Evolutionary conservation across 2,329 filamentous ascomycete genomes (phyloP).

Genomic region (Colletotrichum eleusines): DNA sequence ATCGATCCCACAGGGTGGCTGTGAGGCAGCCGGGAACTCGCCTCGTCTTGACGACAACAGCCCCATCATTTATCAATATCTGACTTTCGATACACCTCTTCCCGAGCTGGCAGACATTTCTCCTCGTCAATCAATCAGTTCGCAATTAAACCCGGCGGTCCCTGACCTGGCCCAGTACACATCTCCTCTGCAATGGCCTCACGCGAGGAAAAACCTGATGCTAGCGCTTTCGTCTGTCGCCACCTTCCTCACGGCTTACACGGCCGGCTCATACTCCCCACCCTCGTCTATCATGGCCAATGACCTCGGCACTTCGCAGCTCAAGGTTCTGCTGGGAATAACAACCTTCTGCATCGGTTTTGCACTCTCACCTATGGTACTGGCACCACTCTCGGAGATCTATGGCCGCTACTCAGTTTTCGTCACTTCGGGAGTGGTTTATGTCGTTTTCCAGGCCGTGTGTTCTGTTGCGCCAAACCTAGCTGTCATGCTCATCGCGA

Average conservation of each 20-base stretch:
- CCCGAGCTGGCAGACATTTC: slow-evolving; percentile 48
- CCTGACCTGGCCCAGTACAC: slow-evolving; percentile 76
- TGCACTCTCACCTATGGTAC: slow-evolving; percentile 84
- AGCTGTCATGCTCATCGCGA: slow-evolving; percentile 78
- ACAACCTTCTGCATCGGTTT: slow-evolving; percentile 88
- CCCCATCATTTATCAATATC: slow-evolving; percentile 55
- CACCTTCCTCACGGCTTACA: slow-evolving; percentile 82
- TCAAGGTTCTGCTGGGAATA: slow-evolving; percentile 80
- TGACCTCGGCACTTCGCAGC: slow-evolving; percentile 73
- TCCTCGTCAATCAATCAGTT: slow-evolving; percentile 30
- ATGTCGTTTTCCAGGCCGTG: slow-evolving; percentile 76
- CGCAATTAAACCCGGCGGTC: slow-evolving; percentile 61
- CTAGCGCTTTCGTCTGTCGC: slow-evolving; percentile 81
- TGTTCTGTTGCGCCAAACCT: slow-evolving; percentile 79
- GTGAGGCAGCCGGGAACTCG: neutral
- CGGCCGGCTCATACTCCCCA: slow-evolving; percentile 83
- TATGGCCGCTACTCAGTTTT: slow-evolving; percentile 90
- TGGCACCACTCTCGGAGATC: slow-evolving; percentile 90
- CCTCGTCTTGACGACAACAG: slow-evolving; percentile 31
- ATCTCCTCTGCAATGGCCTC: slow-evolving; percentile 81
- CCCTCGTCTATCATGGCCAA: slow-evolving; percentile 73
- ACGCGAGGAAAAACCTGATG: slow-evolving; percentile 75
- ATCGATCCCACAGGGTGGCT: neutral
- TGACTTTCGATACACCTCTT: slow-evolving; percentile 55
- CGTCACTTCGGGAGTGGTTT: slow-evolving; percentile 77